Percentiles rank a stretch among this genome's conserved stretches.
Conservation (phyloP, 1,284 basidiomycete genomes). For the Kalmanozyma brasiliensis region DNA sequence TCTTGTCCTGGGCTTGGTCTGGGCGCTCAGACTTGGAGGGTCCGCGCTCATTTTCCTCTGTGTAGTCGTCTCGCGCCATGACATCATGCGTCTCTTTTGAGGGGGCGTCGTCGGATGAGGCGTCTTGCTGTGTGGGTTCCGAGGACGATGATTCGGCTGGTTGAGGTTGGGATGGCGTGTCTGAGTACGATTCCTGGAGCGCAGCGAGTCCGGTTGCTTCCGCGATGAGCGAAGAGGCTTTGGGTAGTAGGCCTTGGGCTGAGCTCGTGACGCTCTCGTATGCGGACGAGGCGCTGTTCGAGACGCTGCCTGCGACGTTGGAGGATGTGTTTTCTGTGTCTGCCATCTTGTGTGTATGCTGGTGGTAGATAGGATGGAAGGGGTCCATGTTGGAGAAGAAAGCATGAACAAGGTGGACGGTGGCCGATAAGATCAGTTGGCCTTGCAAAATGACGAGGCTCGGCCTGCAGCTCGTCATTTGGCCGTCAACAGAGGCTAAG, state of each 20-base stretch:
- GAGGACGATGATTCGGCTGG: not conserved
- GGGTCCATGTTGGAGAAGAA: too few species aligned
- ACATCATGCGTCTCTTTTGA: not conserved
- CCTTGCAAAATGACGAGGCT: too few species aligned
- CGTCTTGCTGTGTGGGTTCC: not conserved
- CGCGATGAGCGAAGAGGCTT: constrained; percentile 2
- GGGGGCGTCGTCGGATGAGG: not conserved
- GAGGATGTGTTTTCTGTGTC: not conserved
- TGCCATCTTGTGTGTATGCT: not conserved
- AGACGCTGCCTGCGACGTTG: not conserved
- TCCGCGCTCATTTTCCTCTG: constrained; percentile 7
- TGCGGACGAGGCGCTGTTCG: constrained; percentile 4
- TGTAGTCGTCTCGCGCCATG: constrained; percentile 6
- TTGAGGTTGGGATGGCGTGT: not conserved
- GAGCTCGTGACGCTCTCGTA: constrained; percentile 4
- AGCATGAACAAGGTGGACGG: too few species aligned
- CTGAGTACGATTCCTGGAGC: constrained; percentile 7
- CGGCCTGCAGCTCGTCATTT: too few species aligned
- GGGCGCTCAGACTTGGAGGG: constrained; percentile 19
- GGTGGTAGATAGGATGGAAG: not conserved
- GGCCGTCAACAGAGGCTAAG: too few species aligned
- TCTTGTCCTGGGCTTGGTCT: constrained; percentile 13
- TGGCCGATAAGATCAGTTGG: too few species aligned
- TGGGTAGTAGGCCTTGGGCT: not conserved
- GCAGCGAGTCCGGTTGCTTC: constrained; percentile 30